Percentiles rank a stretch among this genome's conserved stretches.
Conservation (phyloP, 2,329 filamentous ascomycete species). For the Talaromyces sp. region DNA sequence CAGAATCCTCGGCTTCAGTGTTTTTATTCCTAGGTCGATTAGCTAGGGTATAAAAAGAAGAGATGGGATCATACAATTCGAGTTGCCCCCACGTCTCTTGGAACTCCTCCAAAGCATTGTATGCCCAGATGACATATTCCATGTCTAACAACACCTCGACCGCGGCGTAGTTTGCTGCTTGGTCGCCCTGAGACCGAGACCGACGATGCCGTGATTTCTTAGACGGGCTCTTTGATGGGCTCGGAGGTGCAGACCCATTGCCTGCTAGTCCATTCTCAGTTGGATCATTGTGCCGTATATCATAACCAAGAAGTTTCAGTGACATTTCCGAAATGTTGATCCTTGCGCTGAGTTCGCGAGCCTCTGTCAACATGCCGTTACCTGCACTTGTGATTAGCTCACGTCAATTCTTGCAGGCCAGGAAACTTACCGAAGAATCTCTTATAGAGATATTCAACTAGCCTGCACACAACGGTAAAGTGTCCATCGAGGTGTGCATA, state of each 20-base stretch:
- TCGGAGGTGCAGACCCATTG: slow-evolving; percentile 22
- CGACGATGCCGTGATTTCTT: slow-evolving; percentile 18
- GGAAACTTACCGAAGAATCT: slow-evolving; percentile 70
- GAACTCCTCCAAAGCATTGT: slow-evolving; percentile 65
- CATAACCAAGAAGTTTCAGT: slow-evolving; percentile 33
- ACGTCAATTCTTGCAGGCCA: slow-evolving; percentile 20
- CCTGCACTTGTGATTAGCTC: slow-evolving; percentile 21
- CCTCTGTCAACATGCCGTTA: slow-evolving; percentile 46
- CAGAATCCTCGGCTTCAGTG: slow-evolving; percentile 22
- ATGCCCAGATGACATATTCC: slow-evolving; percentile 59
- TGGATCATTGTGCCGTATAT: slow-evolving; percentile 22
- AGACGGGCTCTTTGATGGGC: slow-evolving; percentile 26
- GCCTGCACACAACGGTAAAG: slow-evolving; percentile 64
- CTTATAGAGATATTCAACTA: slow-evolving; percentile 70
- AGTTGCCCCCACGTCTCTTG: slow-evolving; percentile 49
- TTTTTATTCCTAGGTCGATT: slow-evolving; percentile 15
- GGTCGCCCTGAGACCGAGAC: slow-evolving; percentile 18
- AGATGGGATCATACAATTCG: slow-evolving; percentile 26
- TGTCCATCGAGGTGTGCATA: slow-evolving; percentile 67
- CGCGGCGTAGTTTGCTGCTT: not conserved
- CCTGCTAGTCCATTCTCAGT: slow-evolving; percentile 17
- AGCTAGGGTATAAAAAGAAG: not conserved
- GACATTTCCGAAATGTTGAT: slow-evolving; percentile 48
- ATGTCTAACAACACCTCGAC: slow-evolving; percentile 63
- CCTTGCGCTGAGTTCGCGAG: slow-evolving; percentile 48